phyloP scores from a whole-genome alignment of 306 rosid genomes.

The Pyrus betulifolia region DNA sequence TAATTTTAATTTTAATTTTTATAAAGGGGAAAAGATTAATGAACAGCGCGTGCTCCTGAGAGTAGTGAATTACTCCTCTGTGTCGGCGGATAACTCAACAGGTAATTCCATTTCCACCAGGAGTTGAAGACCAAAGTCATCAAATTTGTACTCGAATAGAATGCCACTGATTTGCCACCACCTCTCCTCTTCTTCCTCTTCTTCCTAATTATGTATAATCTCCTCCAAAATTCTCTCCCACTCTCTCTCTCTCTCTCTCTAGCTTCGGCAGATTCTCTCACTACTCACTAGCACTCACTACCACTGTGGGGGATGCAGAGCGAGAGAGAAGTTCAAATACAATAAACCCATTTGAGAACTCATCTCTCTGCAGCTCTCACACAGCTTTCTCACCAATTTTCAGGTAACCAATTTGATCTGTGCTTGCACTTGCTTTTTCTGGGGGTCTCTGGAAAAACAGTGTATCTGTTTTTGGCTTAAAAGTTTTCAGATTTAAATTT shows the following conservation, averaged over 20 bases:
- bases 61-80: neutral
- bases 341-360: neutral
- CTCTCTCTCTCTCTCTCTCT: neutral
- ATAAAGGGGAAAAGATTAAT: too few species aligned
- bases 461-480: neutral
- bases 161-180: neutral
- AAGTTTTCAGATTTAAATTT: conserved; percentile 6
- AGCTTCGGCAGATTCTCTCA: neutral
- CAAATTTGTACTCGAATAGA: neutral
- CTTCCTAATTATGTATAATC: neutral
- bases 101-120: neutral
- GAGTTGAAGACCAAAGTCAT: neutral
- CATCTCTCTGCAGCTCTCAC: neutral
- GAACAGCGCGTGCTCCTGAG: neutral
- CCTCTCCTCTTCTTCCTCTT: neutral
- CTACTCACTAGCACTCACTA: neutral
- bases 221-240: neutral
- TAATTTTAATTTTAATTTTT: too few species aligned
- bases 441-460: neutral
- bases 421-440: conserved; percentile 1
- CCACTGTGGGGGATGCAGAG: conserved; percentile 10
- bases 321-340: conserved; percentile 3
- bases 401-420: neutral
- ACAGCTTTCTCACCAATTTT: neutral
- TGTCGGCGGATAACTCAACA: neutral